These are phyloP conservation scores for Exophiala aquamarina DNA, from an alignment of 2,329 filamentous ascomycete genomes.

Conservation along the genomic window DNA sequence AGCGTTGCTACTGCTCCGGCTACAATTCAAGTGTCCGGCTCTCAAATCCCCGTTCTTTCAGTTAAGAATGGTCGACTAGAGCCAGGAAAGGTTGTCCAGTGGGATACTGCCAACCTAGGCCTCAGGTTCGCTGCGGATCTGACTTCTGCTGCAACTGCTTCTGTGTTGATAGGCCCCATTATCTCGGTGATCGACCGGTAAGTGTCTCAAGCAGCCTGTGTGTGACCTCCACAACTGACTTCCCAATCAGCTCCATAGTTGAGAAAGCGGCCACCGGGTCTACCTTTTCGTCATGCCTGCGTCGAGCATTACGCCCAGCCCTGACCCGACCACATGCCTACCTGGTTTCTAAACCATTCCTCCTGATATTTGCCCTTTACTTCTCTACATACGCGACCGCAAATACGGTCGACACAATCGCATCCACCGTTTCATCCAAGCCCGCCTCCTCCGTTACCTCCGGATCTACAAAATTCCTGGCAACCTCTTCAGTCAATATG, in stretches of 20 bases:
- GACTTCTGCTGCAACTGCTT: conserved; percentile 68
- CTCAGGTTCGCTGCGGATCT: conserved; percentile 67
- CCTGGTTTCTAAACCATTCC: conserved; percentile 48
- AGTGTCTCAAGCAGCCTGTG: conserved; percentile 28
- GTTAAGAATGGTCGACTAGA: conserved; percentile 6
- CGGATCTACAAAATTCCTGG: conserved; percentile 76
- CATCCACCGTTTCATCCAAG: conserved; percentile 61
- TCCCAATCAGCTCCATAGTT: conserved; percentile 44
- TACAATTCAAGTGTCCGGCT: neutral
- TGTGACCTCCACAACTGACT: conserved; percentile 18
- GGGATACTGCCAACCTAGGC: conserved; percentile 75
- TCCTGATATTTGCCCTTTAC: conserved; percentile 64
- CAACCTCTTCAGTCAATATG: conserved; percentile 80
- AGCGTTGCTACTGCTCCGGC: neutral
- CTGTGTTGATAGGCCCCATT: conserved; percentile 74
- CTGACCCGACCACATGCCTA: conserved; percentile 42
- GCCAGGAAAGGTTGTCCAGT: conserved; percentile 37
- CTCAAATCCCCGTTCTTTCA: conserved; percentile 9
- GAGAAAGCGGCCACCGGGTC: conserved; percentile 46
- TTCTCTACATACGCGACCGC: conserved; percentile 86
- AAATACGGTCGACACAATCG: conserved; percentile 78
- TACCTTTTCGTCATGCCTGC: conserved; percentile 42
- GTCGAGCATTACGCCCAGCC: conserved; percentile 40
- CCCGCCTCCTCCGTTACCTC: conserved; percentile 66
- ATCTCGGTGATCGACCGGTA: conserved; percentile 90